Percentiles rank a stretch among this genome's conserved stretches.
phyloP scores from a whole-genome alignment of 192 early-diverging fungal genomes.

The Coemansia asiatica region DNA sequence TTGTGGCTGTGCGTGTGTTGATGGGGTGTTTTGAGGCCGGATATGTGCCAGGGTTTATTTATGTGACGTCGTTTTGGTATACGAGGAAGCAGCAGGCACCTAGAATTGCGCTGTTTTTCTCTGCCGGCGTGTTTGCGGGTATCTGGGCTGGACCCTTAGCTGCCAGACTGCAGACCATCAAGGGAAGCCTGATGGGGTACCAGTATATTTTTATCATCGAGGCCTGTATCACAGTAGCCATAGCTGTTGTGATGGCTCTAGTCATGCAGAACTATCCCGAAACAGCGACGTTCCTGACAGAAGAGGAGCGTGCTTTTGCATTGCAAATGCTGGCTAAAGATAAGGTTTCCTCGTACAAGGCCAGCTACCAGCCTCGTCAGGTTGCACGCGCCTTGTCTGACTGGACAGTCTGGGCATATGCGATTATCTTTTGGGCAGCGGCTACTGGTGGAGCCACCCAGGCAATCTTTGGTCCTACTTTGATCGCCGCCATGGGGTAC shows the following conservation, averaged over 20 bases:
- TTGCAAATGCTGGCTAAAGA: constrained; percentile 46
- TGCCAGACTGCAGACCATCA: constrained; percentile 31
- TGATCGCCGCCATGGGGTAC: constrained; percentile 50
- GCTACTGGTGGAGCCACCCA: constrained; percentile 43
- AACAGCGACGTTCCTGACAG: constrained; percentile 58
- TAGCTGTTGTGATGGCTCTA: constrained; percentile 44
- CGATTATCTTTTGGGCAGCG: constrained; percentile 49
- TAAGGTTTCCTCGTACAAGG: constrained; percentile 22
- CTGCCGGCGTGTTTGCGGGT: constrained; percentile 50
- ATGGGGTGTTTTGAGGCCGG: constrained; percentile 61
- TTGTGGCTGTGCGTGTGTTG: constrained; percentile 48
- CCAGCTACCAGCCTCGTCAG: constrained; percentile 25
- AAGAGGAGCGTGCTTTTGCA: constrained; percentile 54
- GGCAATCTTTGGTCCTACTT: constrained; percentile 48
- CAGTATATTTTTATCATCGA: constrained; percentile 63
- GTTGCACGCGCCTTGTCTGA: constrained; percentile 36
- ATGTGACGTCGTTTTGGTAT: constrained; percentile 60
- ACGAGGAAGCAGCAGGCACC: constrained; percentile 43
- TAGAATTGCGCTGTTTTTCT: constrained; percentile 54
- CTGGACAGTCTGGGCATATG: constrained; percentile 53
- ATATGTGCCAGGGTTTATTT: constrained; percentile 72
- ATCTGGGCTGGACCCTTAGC: constrained; percentile 54
- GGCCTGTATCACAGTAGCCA: constrained; percentile 54
- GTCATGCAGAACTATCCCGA: constrained; percentile 59
- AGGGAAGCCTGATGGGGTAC: constrained; percentile 30